Percentiles rank a stretch among this genome's conserved stretches.
These are phyloP conservation scores for Agaricus subrufescens DNA, from an alignment of 768 basidiomycete species.

Conservation along the genomic window DNA sequence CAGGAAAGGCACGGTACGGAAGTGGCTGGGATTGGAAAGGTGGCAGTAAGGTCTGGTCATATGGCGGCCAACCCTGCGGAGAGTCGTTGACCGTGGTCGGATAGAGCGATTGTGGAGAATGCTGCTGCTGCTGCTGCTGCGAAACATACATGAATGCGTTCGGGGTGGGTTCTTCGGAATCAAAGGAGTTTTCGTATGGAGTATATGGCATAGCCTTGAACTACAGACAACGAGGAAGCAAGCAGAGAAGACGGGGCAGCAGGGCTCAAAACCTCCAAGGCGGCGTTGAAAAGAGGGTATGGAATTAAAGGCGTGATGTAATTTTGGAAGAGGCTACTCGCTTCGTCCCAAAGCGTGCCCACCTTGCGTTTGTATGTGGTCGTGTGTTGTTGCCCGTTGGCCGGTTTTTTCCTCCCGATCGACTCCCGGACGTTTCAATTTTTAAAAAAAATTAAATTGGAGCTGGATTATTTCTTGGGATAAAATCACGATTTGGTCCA, in stretches of 20 bases:
- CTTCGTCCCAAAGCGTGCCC: constrained; percentile 3
- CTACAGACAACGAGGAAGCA: neutral
- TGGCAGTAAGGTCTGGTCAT: constrained; percentile 17
- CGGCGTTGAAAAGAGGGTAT: constrained; percentile 9
- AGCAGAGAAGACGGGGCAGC: neutral
- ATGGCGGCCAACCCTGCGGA: constrained; percentile 23
- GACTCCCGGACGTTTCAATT: constrained; percentile 8
- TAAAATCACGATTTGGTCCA: neutral
- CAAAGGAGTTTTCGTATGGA: constrained; percentile 2
- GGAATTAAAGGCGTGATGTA: constrained; percentile 9
- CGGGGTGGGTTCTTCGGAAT: neutral
- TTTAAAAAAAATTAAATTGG: neutral
- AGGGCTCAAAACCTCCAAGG: neutral
- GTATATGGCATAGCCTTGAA: constrained; percentile 7
- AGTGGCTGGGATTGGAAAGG: constrained; percentile 12
- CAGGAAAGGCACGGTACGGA: constrained; percentile 11
- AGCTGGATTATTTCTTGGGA: neutral
- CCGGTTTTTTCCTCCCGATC: constrained; percentile 7
- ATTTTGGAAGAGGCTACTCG: constrained; percentile 7
- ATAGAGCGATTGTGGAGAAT: constrained; percentile 3
- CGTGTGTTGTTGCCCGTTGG: constrained; percentile 11
- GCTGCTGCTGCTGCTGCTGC: neutral
- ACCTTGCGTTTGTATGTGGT: constrained; percentile 3
- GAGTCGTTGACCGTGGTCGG: constrained; percentile 7
- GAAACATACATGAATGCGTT: neutral